These are phyloP conservation scores for Aureobasidium pullulans DNA, from an alignment of 2,329 filamentous ascomycete species.

Conservation along the genomic window DNA sequence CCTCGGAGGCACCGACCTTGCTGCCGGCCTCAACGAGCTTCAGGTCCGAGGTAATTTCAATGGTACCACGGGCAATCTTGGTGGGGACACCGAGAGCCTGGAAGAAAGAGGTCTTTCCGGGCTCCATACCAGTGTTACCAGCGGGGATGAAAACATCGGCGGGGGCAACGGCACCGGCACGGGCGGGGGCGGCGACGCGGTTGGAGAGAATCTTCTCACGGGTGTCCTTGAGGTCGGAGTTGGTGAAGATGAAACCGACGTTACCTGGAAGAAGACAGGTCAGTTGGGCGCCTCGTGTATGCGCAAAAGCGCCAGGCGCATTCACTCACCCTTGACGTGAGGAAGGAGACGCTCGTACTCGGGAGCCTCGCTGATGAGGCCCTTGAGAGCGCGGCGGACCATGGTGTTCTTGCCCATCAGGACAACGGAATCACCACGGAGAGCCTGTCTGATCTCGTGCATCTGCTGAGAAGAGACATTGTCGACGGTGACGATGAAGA, in stretches of 20 bases:
- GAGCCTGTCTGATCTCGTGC: constrained; percentile 96
- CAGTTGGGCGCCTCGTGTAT: constrained; percentile 61
- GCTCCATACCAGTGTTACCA: constrained; percentile 99
- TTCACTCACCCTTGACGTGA: constrained; percentile 64
- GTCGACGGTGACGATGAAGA: constrained; percentile 86
- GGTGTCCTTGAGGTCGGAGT: constrained; percentile 81
- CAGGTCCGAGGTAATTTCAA: constrained; percentile 96
- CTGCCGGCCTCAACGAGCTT: constrained; percentile 89
- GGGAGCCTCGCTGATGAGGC: constrained; percentile 80
- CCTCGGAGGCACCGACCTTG: constrained; percentile 99
- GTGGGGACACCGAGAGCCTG: constrained; percentile 99
- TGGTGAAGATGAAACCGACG: constrained; percentile 99
- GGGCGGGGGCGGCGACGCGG: constrained; percentile 94
- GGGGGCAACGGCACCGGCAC: constrained; percentile 94
- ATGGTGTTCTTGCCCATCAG: constrained; percentile 99
- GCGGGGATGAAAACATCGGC: constrained; percentile 90
- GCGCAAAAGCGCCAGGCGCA: constrained; percentile 60
- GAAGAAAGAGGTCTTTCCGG: constrained; percentile 99
- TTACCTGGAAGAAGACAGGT: constrained; percentile 52
- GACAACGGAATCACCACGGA: constrained; percentile 87
- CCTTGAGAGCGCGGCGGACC: constrained; percentile 97
- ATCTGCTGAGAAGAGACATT: constrained; percentile 99
- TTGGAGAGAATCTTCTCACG: constrained; percentile 93
- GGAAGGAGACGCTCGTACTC: constrained; percentile 98
- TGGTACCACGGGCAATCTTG: constrained; percentile 99